A percentile compares a stretch with the other conserved stretches of the same genome.
These are phyloP conservation scores for Magnolia kwangsiensis DNA, from an alignment of 164 flowering plant genomes.

Conservation along the genomic window DNA sequence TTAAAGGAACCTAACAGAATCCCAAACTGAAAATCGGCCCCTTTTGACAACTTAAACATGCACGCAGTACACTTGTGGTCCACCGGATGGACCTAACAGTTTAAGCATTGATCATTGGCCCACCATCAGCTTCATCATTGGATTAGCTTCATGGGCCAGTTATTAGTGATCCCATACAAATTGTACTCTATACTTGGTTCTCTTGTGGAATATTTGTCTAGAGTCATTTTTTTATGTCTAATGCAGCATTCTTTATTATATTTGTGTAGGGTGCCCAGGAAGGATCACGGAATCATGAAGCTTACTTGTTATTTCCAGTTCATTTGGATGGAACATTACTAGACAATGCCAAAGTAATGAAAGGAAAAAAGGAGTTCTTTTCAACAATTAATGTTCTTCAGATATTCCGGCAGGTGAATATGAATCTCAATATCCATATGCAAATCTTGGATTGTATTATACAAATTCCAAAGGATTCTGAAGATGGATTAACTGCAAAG, in stretches of 20 bases:
- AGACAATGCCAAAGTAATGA: slow-evolving; percentile 73
- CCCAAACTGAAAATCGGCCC: too few species aligned
- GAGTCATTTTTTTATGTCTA: background rate
- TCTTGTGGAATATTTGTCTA: too few species aligned
- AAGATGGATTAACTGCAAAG: too few species aligned
- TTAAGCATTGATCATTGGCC: background rate
- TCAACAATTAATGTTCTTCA: slow-evolving; percentile 83
- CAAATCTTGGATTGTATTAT: background rate
- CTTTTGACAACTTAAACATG: background rate
- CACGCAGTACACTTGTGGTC: background rate
- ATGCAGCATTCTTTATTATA: background rate
- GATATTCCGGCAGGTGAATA: slow-evolving; percentile 82
- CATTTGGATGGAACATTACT: slow-evolving; percentile 93
- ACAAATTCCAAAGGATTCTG: too few species aligned
- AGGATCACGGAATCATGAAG: slow-evolving; percentile 81
- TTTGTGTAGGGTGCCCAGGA: slow-evolving; percentile 57
- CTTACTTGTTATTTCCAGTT: slow-evolving; percentile 90
- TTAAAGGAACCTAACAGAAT: too few species aligned
- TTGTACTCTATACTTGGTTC: too few species aligned
- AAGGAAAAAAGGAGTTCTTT: slow-evolving; percentile 72
- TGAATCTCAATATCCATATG: slow-evolving; percentile 1
- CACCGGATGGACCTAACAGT: background rate
- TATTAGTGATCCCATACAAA: too few species aligned
- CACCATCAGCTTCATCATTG: background rate
- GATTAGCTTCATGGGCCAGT: background rate